Evolutionary conservation across 345 rosid species (phyloP).

Genomic region (Eucalyptus polyanthemos): DNA sequence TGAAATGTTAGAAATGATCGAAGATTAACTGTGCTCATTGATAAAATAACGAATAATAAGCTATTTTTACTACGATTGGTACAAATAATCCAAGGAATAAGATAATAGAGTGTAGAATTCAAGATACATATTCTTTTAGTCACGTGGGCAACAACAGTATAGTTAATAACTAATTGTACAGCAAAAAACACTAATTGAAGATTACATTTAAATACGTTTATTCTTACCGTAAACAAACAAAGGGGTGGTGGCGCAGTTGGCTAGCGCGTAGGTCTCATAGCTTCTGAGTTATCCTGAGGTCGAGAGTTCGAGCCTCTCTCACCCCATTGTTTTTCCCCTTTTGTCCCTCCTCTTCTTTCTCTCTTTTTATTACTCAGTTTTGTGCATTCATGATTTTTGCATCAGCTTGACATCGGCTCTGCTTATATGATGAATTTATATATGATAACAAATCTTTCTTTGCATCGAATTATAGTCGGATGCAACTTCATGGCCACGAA

Average conservation of each 20-base stretch:
- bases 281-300: constrained; percentile 82
- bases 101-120: not conserved
- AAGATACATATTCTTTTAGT: not conserved
- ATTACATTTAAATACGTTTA: rapidly evolving
- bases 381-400: not conserved
- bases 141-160: not conserved
- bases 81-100: not conserved
- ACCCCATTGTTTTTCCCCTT: constrained; percentile 24
- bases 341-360: not conserved
- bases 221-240: rapidly evolving
- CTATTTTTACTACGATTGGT: not conserved
- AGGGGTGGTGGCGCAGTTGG: constrained; percentile 96
- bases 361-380: not conserved
- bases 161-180: not conserved
- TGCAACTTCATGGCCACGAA: rapidly evolving
- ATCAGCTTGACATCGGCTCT: not conserved
- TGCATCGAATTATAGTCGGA: not conserved
- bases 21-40: not conserved
- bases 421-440: not conserved
- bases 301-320: constrained; percentile 95
- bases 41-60: not conserved
- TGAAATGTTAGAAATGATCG: not conserved
- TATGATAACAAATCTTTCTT: not conserved
- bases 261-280: constrained; percentile 98
- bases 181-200: not conserved